phyloP scores from a whole-genome alignment of 106 monocot genomes.

The Apostasia shenzhenica region DNA sequence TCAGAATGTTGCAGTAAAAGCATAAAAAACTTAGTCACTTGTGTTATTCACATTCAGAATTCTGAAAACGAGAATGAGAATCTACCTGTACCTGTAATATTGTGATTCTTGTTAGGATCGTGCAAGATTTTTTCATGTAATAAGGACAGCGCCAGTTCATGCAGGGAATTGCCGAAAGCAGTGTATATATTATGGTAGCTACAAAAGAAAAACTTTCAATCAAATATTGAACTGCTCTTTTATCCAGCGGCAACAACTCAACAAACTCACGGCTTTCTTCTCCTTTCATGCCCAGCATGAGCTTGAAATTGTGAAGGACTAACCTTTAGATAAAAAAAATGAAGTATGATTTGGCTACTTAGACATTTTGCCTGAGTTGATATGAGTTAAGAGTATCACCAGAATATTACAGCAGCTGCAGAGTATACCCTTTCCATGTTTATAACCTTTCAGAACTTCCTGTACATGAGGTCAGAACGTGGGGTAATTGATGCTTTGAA shows the following conservation, averaged over 20 bases:
- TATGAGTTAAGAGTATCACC: conserved; percentile 3
- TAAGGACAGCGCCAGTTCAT: neutral
- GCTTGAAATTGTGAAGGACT: conserved; percentile 9
- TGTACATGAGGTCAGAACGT: neutral
- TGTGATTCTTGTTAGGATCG: neutral
- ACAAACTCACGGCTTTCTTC: neutral
- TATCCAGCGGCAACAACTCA: neutral
- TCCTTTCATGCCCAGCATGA: conserved; percentile 1
- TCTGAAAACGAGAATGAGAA: too few relatives aligned
- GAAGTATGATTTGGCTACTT: neutral
- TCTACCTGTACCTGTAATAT: neutral
- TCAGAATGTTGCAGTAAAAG: too few relatives aligned
- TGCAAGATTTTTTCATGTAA: neutral
- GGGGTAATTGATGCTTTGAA: neutral
- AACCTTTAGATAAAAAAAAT: neutral
- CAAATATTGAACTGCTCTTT: neutral
- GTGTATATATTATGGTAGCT: neutral
- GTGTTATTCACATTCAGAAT: too few relatives aligned
- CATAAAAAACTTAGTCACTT: too few relatives aligned
- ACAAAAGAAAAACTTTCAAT: neutral
- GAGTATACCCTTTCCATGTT: conserved; percentile 4
- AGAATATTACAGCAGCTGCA: neutral
- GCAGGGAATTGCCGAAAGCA: neutral
- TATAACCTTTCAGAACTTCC: conserved; percentile 3
- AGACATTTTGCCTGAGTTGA: neutral